Conservation (phyloP, 169 alveolate species). For the Pseudocohnilembus persalinus region DNA sequence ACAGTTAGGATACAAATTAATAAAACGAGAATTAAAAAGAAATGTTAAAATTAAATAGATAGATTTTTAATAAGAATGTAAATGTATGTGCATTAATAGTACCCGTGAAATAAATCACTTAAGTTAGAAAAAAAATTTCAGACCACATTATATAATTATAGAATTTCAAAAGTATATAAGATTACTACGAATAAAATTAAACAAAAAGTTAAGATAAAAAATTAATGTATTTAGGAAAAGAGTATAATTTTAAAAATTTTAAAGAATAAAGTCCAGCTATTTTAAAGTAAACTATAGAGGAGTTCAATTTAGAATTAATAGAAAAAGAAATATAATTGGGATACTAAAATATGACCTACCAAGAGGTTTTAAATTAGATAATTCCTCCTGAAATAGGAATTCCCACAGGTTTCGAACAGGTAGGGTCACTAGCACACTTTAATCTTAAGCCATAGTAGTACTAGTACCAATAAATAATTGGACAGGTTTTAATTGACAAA, state of each 20-base stretch:
- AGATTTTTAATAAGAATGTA: too few species aligned
- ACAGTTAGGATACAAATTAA: too few species aligned
- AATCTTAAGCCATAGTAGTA: slow-evolving; percentile 63
- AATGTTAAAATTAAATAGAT: not conserved
- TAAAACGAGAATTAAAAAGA: too few species aligned
- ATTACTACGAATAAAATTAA: too few species aligned
- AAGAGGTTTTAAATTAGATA: slow-evolving; percentile 28
- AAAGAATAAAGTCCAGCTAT: slow-evolving; percentile 11
- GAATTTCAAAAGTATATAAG: not conserved
- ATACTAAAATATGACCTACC: slow-evolving; percentile 22
- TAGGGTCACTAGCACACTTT: slow-evolving; percentile 81
- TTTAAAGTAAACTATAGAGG: slow-evolving; percentile 13
- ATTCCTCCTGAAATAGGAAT: slow-evolving; percentile 54
- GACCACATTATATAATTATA: not conserved
- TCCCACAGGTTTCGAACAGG: slow-evolving; percentile 79
- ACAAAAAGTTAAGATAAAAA: not conserved
- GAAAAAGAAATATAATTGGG: slow-evolving; percentile 19
- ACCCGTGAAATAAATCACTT: not conserved
- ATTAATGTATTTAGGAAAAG: not conserved
- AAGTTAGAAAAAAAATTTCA: not conserved
- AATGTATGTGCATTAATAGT: not conserved
- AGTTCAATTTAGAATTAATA: not conserved
- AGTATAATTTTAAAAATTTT: too few species aligned
- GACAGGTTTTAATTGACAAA: slow-evolving; percentile 77
- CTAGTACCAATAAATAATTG: slow-evolving; percentile 66